phyloP scores from a whole-genome alignment of 148 eudicot genomes.

The Bassia scoparia region DNA sequence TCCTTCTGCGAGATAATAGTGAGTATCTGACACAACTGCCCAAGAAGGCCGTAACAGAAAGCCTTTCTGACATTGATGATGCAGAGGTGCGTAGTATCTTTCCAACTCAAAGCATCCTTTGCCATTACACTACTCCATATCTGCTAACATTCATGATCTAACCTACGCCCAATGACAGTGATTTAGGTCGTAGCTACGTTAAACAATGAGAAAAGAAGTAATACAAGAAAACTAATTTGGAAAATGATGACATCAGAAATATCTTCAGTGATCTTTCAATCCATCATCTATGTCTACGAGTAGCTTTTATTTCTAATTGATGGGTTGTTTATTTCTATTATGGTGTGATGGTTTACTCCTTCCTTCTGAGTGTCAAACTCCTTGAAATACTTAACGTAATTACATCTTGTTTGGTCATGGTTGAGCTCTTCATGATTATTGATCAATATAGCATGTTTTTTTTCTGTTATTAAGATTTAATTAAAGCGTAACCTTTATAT shows the following conservation, averaged over 20 bases:
- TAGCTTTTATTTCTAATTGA: neutral
- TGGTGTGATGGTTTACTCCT: neutral
- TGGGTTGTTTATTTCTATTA: neutral
- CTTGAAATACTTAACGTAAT: neutral
- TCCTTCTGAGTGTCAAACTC: neutral
- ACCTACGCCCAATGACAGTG: neutral
- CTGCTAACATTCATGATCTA: neutral
- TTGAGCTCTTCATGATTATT: too few relatives aligned
- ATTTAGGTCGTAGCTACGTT: slow-evolving; percentile 26
- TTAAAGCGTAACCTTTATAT: too few relatives aligned
- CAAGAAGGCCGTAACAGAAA: slow-evolving; percentile 22
- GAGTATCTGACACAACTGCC: slow-evolving; percentile 3
- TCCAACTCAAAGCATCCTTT: too few relatives aligned
- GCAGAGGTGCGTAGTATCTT: slow-evolving; percentile 29
- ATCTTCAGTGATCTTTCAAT: slow-evolving; percentile 26
- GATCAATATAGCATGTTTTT: too few relatives aligned
- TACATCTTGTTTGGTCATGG: neutral
- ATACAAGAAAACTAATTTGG: slow-evolving; percentile 33
- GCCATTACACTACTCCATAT: too few relatives aligned
- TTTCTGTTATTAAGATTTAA: too few relatives aligned
- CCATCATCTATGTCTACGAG: neutral
- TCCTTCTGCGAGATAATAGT: slow-evolving; percentile 17
- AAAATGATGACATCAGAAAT: slow-evolving; percentile 31
- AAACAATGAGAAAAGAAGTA: slow-evolving; percentile 25
- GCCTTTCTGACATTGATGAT: slow-evolving; percentile 38